Evolutionary conservation across 495 filamentous ascomycete genomes (phyloP).

Genomic region (Daldinia childiae): DNA sequence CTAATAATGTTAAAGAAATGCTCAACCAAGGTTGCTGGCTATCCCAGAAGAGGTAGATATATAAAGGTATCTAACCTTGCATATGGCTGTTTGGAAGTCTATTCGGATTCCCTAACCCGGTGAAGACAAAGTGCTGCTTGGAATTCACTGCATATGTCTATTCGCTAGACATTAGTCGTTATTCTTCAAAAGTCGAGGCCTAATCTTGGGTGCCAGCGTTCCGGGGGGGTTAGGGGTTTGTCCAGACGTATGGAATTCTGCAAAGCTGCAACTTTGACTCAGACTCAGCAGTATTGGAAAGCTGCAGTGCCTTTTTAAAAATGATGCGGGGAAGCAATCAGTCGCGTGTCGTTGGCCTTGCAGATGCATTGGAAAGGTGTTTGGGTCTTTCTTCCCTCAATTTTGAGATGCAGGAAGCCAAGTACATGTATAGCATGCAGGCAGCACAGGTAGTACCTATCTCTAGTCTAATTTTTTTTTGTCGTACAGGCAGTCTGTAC

Average conservation of each 20-base stretch:
- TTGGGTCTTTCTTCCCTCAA: constrained; percentile 17
- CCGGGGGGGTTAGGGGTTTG: constrained; percentile 1
- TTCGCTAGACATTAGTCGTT: constrained; percentile 9
- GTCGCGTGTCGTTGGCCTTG: constrained; percentile 27
- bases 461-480: constrained; percentile 8
- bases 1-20: background rate
- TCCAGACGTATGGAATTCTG: background rate
- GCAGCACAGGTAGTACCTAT: background rate
- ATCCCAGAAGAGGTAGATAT: background rate
- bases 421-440: constrained; percentile 8
- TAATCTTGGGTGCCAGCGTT: constrained; percentile 13
- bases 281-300: constrained; percentile 3
- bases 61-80: constrained; percentile 1
- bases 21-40: background rate
- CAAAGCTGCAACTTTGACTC: background rate
- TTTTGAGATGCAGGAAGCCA: constrained; percentile 18
- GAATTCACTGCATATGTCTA: background rate
- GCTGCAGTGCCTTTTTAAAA: constrained; percentile 17
- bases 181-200: constrained; percentile 9
- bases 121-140: background rate
- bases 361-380: background rate
- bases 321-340: constrained; percentile 33
- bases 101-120: background rate
- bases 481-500: constrained; percentile 14
- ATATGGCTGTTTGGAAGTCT: constrained; percentile 10